Conservation (phyloP, 495 filamentous ascomycete genomes). For the Penicillium waksmanii region DNA sequence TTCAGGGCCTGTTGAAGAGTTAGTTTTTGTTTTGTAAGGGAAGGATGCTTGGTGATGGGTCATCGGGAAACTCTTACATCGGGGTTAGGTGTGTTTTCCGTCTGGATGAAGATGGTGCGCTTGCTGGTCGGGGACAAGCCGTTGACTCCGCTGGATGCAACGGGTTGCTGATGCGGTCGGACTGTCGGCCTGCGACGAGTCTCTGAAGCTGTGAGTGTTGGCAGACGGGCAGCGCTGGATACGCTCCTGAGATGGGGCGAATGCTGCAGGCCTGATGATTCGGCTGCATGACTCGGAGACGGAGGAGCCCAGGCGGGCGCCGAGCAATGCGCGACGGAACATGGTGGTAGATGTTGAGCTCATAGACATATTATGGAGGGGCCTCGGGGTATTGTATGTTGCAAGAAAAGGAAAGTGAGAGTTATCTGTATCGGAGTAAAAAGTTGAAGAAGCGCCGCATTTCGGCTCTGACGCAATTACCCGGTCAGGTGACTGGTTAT, state of each 20-base stretch:
- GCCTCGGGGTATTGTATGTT: background rate
- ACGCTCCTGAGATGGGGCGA: constrained; percentile 39
- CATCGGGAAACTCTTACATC: constrained; percentile 58
- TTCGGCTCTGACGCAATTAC: constrained; percentile 45
- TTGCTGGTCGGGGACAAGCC: constrained; percentile 44
- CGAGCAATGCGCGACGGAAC: constrained; percentile 37
- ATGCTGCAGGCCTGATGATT: constrained; percentile 30
- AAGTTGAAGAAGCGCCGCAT: constrained; percentile 21
- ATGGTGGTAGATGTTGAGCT: constrained; percentile 41
- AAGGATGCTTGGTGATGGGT: too few species aligned
- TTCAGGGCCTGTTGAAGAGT: constrained; percentile 68
- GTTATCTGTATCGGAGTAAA: constrained; percentile 6
- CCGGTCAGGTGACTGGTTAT: constrained; percentile 33
- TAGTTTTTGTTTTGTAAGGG: background rate
- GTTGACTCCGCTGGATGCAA: constrained; percentile 33
- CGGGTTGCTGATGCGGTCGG: constrained; percentile 51
- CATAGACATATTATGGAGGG: constrained; percentile 32
- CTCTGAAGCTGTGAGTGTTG: constrained; percentile 55
- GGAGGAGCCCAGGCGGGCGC: constrained; percentile 29
- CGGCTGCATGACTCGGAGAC: constrained; percentile 32
- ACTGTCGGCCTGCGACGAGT: constrained; percentile 50
- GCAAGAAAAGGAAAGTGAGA: background rate
- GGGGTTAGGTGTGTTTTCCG: constrained; percentile 86
- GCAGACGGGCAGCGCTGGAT: constrained; percentile 45
- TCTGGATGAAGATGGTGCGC: constrained; percentile 96